Evolutionary conservation across 2,329 filamentous ascomycete genomes (phyloP), one percentile per base, ranked within the genome.

Genomic region (Beauveria sp.): DNA sequence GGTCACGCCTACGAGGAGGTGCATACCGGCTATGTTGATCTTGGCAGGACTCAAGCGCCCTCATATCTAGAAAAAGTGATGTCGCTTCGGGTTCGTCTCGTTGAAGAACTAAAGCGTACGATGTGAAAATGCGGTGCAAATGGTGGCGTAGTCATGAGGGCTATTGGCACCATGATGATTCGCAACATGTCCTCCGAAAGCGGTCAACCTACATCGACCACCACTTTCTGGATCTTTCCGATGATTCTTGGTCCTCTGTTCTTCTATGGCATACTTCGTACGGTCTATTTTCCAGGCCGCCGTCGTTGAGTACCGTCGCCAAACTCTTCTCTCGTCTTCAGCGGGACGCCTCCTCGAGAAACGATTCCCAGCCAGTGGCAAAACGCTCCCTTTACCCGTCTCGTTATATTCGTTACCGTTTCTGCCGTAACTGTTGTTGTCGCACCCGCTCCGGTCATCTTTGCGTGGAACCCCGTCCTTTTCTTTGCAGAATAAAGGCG

Each of bases 281-380:
- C 51, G 14, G 20, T 50, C 31, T 24, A 54, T 54, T 14, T 18
- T 55, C 40, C 7, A 52, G 5, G 3, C 43, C 31, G 16, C 34
- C 34, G 22, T 10, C 26, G 26, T 28, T 20, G 1, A 12, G 10
- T 16, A 20, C 20, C 24, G 18, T 16, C 8, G 34, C 14, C 31
- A 38, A 42, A n/a, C 22, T 42, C 18, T 1, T 43, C 1, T 10
- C 38, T 34, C 34, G 22, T 22, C 48, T 7, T 31, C 60, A 26
- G 49, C 20, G 66, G 66, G 43, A 69, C 68, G 6, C 69, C 76
- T 58, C 66, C 74, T 65, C 70, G 67, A 7, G 70, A 73, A 67
- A 83, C 90, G 2, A 89, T 75, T 7, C 84, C 86, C 82, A 87
- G 85, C 88, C 88, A 90, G 68, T 88, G 91, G 51, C 79, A 80